Evolutionary conservation across 129 eudicot genomes (phyloP).

Genomic region (Ambrosia artemisiifolia): DNA sequence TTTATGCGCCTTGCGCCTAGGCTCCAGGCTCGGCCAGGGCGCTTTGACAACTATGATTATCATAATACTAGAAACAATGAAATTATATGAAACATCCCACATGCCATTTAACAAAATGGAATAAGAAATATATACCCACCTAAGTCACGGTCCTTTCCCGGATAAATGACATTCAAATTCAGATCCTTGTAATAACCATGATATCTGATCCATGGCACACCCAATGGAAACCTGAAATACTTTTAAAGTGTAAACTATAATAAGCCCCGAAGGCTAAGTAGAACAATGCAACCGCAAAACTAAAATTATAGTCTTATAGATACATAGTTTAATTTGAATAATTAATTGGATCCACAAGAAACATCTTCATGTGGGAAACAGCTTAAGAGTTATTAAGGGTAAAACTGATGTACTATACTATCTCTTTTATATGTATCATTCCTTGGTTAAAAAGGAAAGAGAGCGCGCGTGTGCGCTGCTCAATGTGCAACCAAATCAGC

Average conservation of each 20-base stretch:
- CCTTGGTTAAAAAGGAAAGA: too few relatives aligned
- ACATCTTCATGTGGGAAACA: neutral
- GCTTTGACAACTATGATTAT: too few relatives aligned
- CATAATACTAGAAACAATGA: neutral
- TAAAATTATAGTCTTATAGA: neutral
- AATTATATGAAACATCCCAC: neutral
- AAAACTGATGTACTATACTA: neutral
- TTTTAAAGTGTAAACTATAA: neutral
- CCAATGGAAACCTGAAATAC: constrained; percentile 61
- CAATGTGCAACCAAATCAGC: too few relatives aligned
- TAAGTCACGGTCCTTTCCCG: constrained; percentile 63
- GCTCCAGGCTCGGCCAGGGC: too few relatives aligned
- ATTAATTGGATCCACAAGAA: neutral
- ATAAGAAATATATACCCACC: constrained; percentile 37
- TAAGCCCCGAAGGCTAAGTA: neutral
- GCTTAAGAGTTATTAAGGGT: neutral
- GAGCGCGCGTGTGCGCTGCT: too few relatives aligned
- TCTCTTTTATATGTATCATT: neutral
- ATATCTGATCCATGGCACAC: constrained; percentile 70
- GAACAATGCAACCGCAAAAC: neutral
- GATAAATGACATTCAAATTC: constrained; percentile 54
- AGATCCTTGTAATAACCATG: constrained; percentile 48
- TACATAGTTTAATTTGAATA: too few relatives aligned
- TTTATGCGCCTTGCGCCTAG: too few relatives aligned
- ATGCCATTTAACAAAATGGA: neutral